Base-by-base conservation (phyloP, 345 rosid genomes). In the Eucalyptus erythrocorys region DNA sequence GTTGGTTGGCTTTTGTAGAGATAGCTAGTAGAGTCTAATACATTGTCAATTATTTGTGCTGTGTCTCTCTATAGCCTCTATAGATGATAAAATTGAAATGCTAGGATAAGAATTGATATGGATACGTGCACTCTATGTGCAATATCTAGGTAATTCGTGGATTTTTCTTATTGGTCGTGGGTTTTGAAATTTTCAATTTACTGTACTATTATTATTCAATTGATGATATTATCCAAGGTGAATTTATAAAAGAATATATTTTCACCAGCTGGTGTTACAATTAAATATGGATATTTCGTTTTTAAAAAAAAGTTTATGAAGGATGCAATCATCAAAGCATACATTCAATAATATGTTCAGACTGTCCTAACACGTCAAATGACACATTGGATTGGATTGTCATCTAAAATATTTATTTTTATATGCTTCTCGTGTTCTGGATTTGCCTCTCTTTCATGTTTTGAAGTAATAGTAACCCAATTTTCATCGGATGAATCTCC, bases 81-180 rank as follows among this genome's bases (percentile, higher is more conserved):
- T 40, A 76, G 47, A 21, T 76, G 27, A 76, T 40, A 11, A 10
- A 6, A 76, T 40, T 6, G 15, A 40, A 76, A 21, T 76, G 30
- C 47, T 40, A 76, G 30, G 47, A 40, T 40, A 5, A 10, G 8
- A 76, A 37, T 37, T 43, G 47, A 22, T 21, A 10, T 40, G 14
- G 27, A 37, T 37, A 1, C 2, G 3, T 21, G 47, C 47, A 21
- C 24, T 76, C 7, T 3, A 43, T 4, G 0, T 2, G 0, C 27
- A 5, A 10, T 6, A 0, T 10, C 27, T 76, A 76, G 82, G 13
- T 76, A 76, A 76, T 22, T 76, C 9, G 1, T 76, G 82, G 15
- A 76, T 21, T 37, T 40, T 37, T 40, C 8, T 76, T 21, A 26
- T 21, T 40, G 82, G 27, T 21, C 5, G 4, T 21, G 82, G 27